Conservation (phyloP, 805 yeast genomes). For the Torulaspora franciscae region DNA sequence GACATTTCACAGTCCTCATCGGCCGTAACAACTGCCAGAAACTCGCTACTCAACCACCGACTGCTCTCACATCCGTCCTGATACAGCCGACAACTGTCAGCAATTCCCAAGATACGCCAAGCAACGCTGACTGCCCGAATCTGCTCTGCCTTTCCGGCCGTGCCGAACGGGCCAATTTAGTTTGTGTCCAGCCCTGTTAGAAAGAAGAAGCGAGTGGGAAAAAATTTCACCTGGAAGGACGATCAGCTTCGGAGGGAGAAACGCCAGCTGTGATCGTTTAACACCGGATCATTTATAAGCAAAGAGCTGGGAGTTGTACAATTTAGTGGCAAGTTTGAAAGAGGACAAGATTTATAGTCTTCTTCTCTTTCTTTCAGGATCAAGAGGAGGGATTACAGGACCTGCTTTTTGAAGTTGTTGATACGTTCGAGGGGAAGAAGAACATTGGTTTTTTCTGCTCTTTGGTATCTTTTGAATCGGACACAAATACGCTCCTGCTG, state of each 20-base stretch:
- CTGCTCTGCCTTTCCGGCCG: background rate
- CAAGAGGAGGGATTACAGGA: conserved; percentile 13
- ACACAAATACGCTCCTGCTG: background rate
- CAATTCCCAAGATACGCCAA: background rate
- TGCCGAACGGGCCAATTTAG: conserved; percentile 1
- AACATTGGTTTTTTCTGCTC: background rate
- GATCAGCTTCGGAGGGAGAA: conserved; percentile 1
- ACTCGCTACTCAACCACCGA: conserved; percentile 12
- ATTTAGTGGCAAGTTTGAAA: background rate
- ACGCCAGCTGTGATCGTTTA: conserved; percentile 5
- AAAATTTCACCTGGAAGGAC: conserved; percentile 9
- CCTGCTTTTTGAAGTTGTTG: conserved; percentile 16
- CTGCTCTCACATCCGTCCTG: conserved; percentile 9
- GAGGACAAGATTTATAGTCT: conserved; percentile 11
- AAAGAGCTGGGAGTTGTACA: background rate
- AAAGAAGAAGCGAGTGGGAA: conserved; percentile 8
- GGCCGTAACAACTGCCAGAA: conserved; percentile 3
- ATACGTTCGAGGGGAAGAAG: conserved; percentile 9
- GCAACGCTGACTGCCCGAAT: background rate
- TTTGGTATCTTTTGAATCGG: conserved; percentile 7
- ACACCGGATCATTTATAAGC: conserved; percentile 1
- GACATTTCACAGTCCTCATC: conserved; percentile 14
- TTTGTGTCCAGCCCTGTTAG: conserved; percentile 12
- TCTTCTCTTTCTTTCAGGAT: conserved; percentile 11
- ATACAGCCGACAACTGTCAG: background rate